Base-by-base conservation (phyloP, 352 stramenopile genomes). In the Achlya hypogyna region DNA sequence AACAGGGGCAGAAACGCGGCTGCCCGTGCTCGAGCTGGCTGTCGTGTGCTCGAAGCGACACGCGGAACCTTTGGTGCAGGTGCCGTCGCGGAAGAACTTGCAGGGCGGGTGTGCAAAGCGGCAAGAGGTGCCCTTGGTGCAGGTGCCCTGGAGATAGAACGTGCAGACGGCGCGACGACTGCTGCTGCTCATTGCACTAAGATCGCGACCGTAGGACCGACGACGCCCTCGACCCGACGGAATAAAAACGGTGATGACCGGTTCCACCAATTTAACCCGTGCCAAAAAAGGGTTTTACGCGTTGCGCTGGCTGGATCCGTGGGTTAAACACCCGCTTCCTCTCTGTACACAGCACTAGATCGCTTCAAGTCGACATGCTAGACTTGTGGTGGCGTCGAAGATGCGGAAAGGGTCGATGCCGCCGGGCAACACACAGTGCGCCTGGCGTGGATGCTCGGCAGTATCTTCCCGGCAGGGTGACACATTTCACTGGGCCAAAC, bases 51-150 rank as follows among this genome's bases (percentile, higher is more conserved):
- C 29, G 51, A 90, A 94, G 47, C 81, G 79, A 65, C 86, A 93
- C 10, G 71, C 76, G 47, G 78, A 71, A 0, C 86, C 84, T 29
- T 75, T 76, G 35, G 78, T 71, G 77, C 86, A 95, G 51, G 75
- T 77, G 29, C 76, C 77, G 35, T 73, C 76, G 65, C 86, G 75
- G 65, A 90, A 89, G 45, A 91, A 95, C 59, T 78, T 87, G 75
- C 86, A 93, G 0, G 75, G 72, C 40, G 40, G 6, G 45, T 69
- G 63, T 32, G 51, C 23, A 27, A 71, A 71, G 20, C 58, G 65
- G 49, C 65, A 71, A 23, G 34, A 49, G 47, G 35, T 12, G 66
- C 72, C 78, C 14, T 79, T 79, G 31, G 68, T 86, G 71, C 82
- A 91, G 42, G 76, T 62, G 49, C 80, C 79, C 54, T 87, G 75